Conservation (phyloP, 2,329 filamentous ascomycete genomes). For the Aspergillus uvarum region DNA sequence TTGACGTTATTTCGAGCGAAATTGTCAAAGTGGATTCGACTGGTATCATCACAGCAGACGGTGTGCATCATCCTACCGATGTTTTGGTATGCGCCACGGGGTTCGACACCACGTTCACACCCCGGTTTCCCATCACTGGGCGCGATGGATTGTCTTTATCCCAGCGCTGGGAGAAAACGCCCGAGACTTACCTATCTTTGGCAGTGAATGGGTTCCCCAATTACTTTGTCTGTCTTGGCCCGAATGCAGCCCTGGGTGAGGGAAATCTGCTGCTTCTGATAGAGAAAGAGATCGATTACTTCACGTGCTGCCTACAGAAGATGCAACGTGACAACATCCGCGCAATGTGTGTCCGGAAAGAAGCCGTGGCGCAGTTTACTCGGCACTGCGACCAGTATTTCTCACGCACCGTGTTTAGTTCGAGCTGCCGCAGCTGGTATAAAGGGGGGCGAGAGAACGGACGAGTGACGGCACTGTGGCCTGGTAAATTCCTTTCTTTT, state of each 20-base stretch:
- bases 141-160: slow-evolving; percentile 27
- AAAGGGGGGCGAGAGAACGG: slow-evolving; percentile 35
- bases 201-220: slow-evolving; percentile 37
- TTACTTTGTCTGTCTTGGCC: slow-evolving; percentile 36
- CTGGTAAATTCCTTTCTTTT: slow-evolving; percentile 24
- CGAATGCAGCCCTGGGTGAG: slow-evolving; percentile 34
- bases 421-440: slow-evolving; percentile 42
- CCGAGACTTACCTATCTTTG: slow-evolving; percentile 39
- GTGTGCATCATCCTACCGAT: slow-evolving; percentile 34
- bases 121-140: slow-evolving; percentile 37
- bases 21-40: slow-evolving; percentile 47
- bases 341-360: slow-evolving; percentile 26
- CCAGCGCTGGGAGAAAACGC: slow-evolving; percentile 32
- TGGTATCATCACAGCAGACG: slow-evolving; percentile 37
- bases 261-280: slow-evolving; percentile 37
- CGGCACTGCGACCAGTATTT: slow-evolving; percentile 38
- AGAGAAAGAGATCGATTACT: slow-evolving; percentile 36
- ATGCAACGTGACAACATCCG: slow-evolving; percentile 39
- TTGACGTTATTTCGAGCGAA: slow-evolving; percentile 56
- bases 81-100: slow-evolving; percentile 42
- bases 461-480: slow-evolving; percentile 36
- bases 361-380: slow-evolving; percentile 31
- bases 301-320: slow-evolving; percentile 35
- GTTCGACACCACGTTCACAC: slow-evolving; percentile 38
- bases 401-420: slow-evolving; percentile 34